Percentiles rank a stretch among this genome's conserved stretches.
Conservation (phyloP, 2,329 filamentous ascomycete genomes). For the Fusarium marasasianum region DNA sequence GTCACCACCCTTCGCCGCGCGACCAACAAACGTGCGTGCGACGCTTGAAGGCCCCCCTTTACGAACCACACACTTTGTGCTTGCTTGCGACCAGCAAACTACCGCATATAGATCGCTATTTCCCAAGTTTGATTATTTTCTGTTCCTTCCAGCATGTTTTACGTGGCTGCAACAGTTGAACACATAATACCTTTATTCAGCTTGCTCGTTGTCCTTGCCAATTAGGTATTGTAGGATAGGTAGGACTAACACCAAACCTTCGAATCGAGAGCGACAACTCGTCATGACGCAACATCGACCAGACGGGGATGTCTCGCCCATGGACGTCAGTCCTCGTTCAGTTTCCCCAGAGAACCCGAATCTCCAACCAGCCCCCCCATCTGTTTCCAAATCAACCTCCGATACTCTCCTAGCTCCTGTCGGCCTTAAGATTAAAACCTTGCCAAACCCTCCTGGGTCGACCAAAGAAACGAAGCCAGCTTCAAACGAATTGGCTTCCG, state of each 20-base stretch:
- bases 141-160: slow-evolving; percentile 38
- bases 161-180: slow-evolving; percentile 17
- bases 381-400: slow-evolving; percentile 28
- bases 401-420: slow-evolving; percentile 32
- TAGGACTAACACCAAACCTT: slow-evolving; percentile 3
- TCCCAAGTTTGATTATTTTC: background rate
- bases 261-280: slow-evolving; percentile 17
- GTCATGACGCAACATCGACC: slow-evolving; percentile 37
- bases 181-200: slow-evolving; percentile 17
- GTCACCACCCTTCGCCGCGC: slow-evolving; percentile 23
- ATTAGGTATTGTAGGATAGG: slow-evolving; percentile 18
- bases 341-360: slow-evolving; percentile 34
- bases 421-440: slow-evolving; percentile 27
- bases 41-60: slow-evolving; percentile 29
- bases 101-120: background rate
- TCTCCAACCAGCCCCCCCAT: slow-evolving; percentile 17
- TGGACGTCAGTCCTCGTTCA: slow-evolving; percentile 32
- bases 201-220: slow-evolving; percentile 9
- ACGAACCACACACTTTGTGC: slow-evolving; percentile 14
- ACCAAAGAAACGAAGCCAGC: slow-evolving; percentile 20
- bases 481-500: slow-evolving; percentile 4
- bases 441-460: slow-evolving; percentile 1
- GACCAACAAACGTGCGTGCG: slow-evolving; percentile 24
- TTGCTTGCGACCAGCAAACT: background rate
- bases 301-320: slow-evolving; percentile 36